These are phyloP conservation scores for Diaporthe sp. DNA, from an alignment of 2,329 filamentous ascomycete species.

Conservation along the genomic window DNA sequence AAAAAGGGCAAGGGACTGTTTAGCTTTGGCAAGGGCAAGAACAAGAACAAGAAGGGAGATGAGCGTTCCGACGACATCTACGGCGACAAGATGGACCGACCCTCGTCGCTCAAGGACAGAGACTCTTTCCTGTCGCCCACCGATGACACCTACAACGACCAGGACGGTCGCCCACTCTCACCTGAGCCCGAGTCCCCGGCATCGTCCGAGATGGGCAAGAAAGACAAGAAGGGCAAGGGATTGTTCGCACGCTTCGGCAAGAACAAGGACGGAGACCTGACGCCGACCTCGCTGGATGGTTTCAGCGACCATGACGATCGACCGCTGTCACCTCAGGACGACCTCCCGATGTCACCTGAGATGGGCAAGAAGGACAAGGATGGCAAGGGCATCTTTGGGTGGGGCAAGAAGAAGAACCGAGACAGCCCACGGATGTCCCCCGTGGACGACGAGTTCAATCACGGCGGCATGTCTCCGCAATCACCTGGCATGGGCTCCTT, in stretches of 20 bases:
- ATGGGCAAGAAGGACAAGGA: constrained; percentile 15
- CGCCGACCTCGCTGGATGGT: not conserved
- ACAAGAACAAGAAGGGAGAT: not conserved
- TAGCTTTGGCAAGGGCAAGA: not conserved
- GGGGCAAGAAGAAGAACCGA: not conserved
- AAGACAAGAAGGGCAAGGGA: constrained; percentile 17
- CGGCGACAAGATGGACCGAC: not conserved
- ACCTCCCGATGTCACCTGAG: not conserved
- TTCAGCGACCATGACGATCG: not conserved
- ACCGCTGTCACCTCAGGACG: not conserved
- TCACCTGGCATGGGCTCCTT: not conserved
- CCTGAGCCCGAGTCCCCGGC: not conserved
- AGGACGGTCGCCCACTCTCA: not conserved
- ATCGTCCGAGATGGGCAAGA: not conserved
- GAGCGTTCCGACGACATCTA: not conserved
- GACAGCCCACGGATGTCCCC: not conserved
- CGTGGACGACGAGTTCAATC: not conserved
- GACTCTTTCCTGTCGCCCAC: not conserved
- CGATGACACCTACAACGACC: not conserved
- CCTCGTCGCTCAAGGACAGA: not conserved
- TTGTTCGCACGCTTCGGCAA: not conserved
- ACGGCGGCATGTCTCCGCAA: not conserved
- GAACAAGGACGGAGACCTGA: not conserved
- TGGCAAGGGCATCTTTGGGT: not conserved
- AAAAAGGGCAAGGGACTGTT: constrained; percentile 20